A percentile compares a stretch with the other conserved stretches of the same genome.
Evolutionary conservation across 2,329 filamentous ascomycete genomes (phyloP).

Genomic region (Parastagonospora avenae): DNA sequence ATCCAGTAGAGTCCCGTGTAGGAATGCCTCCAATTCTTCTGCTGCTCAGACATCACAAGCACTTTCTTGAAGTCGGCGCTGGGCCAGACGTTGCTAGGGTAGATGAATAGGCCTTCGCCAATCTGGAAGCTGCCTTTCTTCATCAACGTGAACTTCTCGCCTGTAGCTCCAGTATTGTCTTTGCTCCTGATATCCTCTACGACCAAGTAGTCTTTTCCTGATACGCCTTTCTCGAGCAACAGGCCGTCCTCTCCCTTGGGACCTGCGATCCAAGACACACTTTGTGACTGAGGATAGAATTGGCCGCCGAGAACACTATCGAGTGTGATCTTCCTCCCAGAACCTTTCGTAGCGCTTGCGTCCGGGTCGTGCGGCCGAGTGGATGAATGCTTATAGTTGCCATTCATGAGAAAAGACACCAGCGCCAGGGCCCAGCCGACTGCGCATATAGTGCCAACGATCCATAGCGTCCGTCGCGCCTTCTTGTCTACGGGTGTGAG

Average conservation of each 20-base stretch:
- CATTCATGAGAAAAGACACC: conserved; percentile 67
- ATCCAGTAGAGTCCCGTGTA: conserved; percentile 88
- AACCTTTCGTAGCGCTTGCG: conserved; percentile 65
- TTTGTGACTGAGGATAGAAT: conserved; percentile 68
- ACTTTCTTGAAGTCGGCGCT: conserved; percentile 87
- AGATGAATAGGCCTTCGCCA: conserved; percentile 59
- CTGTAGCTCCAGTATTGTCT: conserved; percentile 44
- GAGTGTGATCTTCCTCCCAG: conserved; percentile 73
- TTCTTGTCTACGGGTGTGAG: conserved; percentile 67
- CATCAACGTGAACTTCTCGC: conserved; percentile 74
- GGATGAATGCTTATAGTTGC: conserved; percentile 69
- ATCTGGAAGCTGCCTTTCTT: conserved; percentile 67
- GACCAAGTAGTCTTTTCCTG: conserved; percentile 72
- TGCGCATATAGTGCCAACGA: conserved; percentile 64
- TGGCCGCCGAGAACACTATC: conserved; percentile 70
- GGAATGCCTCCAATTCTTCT: conserved; percentile 89
- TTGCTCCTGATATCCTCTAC: conserved; percentile 80
- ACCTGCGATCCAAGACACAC: conserved; percentile 77
- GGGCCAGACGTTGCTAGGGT: conserved; percentile 69
- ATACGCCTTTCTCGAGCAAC: conserved; percentile 72
- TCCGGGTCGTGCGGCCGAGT: conserved; percentile 70
- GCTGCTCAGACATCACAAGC: conserved; percentile 72
- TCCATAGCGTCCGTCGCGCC: conserved; percentile 66
- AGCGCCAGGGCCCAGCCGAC: conserved; percentile 73
- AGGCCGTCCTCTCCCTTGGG: conserved; percentile 81